A percentile compares a stretch with the other conserved stretches of the same genome.
Conservation (phyloP, 495 filamentous ascomycete species). For the Pyrenula aspistea region DNA sequence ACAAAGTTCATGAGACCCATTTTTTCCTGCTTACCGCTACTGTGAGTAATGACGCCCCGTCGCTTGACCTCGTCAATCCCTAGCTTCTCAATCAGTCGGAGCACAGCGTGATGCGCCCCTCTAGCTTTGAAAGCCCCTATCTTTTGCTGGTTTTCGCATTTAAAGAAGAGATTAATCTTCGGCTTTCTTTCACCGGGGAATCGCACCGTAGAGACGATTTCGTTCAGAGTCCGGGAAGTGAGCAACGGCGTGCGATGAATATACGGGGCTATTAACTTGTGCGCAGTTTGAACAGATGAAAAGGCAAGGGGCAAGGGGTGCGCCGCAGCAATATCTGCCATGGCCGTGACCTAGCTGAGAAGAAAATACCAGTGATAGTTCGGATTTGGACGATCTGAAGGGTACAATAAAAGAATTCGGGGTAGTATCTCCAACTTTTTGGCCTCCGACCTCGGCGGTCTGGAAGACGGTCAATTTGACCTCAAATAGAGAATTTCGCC, state of each 20-base stretch:
- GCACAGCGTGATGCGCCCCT: slow-evolving; percentile 81
- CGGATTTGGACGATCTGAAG: too few relatives aligned
- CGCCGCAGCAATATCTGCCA: neutral
- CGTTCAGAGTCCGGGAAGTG: slow-evolving; percentile 61
- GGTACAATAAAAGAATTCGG: too few relatives aligned
- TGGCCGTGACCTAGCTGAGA: too few relatives aligned
- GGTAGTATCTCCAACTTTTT: neutral
- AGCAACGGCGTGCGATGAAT: slow-evolving; percentile 78
- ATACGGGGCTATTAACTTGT: slow-evolving; percentile 57
- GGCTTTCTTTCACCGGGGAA: slow-evolving; percentile 41
- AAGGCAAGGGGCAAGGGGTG: slow-evolving; percentile 45
- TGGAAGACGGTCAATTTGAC: too few relatives aligned
- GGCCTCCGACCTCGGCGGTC: neutral
- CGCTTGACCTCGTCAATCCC: slow-evolving; percentile 40
- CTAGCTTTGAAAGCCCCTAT: slow-evolving; percentile 90
- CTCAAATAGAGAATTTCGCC: too few relatives aligned
- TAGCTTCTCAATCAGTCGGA: slow-evolving; percentile 53
- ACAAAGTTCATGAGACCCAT: too few relatives aligned
- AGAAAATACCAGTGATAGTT: too few relatives aligned
- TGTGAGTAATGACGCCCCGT: slow-evolving; percentile 83
- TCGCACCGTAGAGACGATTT: slow-evolving; percentile 63
- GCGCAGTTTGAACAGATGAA: slow-evolving; percentile 53
- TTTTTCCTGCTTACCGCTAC: slow-evolving; percentile 46
- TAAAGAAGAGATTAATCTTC: slow-evolving; percentile 73
- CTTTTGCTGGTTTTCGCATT: slow-evolving; percentile 88